phyloP scores from a whole-genome alignment of 2,329 filamentous ascomycete species.

The Colletotrichum neosansevieriae region DNA sequence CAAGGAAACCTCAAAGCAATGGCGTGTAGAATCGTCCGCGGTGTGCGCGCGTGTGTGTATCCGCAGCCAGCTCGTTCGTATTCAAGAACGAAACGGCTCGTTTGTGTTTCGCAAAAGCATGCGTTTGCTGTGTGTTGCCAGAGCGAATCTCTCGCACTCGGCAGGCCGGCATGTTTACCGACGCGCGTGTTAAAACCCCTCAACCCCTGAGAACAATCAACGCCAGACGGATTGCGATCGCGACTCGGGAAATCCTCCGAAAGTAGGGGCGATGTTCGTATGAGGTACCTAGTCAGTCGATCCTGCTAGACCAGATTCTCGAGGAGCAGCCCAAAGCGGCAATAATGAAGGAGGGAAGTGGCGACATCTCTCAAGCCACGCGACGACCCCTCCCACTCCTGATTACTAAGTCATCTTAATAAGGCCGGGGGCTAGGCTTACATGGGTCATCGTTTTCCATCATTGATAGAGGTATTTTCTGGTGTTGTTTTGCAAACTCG shows the following conservation, averaged over 20 bases:
- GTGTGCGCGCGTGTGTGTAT: no score
- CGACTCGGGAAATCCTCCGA: not conserved
- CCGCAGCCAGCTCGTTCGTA: not conserved
- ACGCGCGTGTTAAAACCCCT: constrained; percentile 4
- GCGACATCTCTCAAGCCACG: no score
- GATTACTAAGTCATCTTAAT: constrained; percentile 9
- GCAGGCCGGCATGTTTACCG: not conserved
- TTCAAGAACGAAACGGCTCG: not conserved
- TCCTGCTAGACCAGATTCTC: no score
- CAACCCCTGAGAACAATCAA: constrained; percentile 6
- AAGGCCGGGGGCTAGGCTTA: no score
- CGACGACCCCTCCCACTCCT: not conserved
- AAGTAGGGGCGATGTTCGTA: not conserved
- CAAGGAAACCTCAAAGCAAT: not conserved
- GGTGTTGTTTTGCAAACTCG: not conserved
- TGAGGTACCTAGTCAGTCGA: no score
- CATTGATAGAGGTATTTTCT: not conserved
- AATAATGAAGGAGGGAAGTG: no score
- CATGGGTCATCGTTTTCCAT: no score
- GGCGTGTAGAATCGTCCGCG: not conserved
- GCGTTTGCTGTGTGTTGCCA: not conserved
- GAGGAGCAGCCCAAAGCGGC: no score
- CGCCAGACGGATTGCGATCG: constrained; percentile 2
- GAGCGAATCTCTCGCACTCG: constrained; percentile 3
- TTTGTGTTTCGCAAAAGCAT: not conserved